Evolutionary conservation across 345 rosid genomes (phyloP).

Genomic region (Sapria himalayana): DNA sequence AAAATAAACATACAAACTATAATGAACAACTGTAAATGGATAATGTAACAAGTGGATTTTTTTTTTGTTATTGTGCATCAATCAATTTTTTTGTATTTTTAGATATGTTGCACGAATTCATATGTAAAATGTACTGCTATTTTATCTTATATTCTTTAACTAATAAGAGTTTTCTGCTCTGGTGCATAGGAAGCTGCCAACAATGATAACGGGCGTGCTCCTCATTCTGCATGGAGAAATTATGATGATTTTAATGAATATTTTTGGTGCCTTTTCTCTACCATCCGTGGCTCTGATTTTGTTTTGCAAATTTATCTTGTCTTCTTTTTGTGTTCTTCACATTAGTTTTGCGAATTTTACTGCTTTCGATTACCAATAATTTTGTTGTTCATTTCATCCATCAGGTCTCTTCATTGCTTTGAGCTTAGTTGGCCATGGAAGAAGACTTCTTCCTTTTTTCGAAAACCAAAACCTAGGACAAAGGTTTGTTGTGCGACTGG

Average conservation of each 20-base stretch:
- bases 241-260: constrained; percentile 93
- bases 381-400: not conserved
- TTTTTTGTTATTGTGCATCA: too few species aligned
- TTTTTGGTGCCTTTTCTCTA: constrained; percentile 40
- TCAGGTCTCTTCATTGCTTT: constrained; percentile 79
- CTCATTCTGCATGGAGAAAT: constrained; percentile 98
- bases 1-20: too few species aligned
- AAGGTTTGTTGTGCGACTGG: too few species aligned
- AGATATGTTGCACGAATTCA: too few species aligned
- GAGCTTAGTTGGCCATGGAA: constrained; percentile 98
- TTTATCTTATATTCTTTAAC: too few species aligned
- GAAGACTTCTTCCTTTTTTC: constrained; percentile 39
- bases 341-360: constrained; percentile 5
- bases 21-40: too few species aligned
- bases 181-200: constrained; percentile 63
- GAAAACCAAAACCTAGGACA: constrained; percentile 39
- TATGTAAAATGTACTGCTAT: too few species aligned
- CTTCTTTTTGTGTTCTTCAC: constrained; percentile 1
- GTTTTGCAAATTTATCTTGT: too few species aligned
- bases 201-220: constrained; percentile 77
- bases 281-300: too few species aligned
- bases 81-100: too few species aligned
- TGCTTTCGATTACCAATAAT: constrained; percentile 10
- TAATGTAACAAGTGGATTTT: too few species aligned
- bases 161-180: constrained; percentile 5